Conservation (phyloP, 2,329 filamentous ascomycete species). For the Cladosporium phlei region DNA sequence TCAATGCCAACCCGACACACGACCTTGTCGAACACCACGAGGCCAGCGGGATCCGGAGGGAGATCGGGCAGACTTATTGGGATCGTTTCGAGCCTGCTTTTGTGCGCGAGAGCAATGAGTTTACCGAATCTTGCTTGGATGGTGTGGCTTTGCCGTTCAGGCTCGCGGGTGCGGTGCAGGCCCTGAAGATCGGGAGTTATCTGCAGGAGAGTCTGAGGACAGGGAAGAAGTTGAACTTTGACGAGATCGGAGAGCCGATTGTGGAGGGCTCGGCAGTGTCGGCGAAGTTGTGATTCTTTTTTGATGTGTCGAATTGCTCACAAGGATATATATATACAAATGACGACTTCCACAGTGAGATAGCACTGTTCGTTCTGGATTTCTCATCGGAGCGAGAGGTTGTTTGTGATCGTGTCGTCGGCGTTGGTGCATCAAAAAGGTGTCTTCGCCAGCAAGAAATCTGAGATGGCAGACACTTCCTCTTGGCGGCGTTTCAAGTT, state of each 20-base stretch:
- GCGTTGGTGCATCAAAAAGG: too few relatives aligned
- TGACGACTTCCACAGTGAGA: too few relatives aligned
- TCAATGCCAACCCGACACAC: slow-evolving; percentile 55
- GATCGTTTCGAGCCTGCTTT: slow-evolving; percentile 60
- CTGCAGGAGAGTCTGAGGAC: slow-evolving; percentile 41
- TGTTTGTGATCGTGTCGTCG: too few relatives aligned
- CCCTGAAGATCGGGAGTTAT: slow-evolving; percentile 56
- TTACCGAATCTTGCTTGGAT: slow-evolving; percentile 56
- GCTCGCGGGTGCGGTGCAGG: slow-evolving; percentile 53
- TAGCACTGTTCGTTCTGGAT: too few relatives aligned
- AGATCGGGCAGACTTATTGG: slow-evolving; percentile 60
- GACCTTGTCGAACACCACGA: slow-evolving; percentile 55
- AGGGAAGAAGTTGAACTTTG: slow-evolving; percentile 50
- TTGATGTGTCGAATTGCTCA: too few relatives aligned
- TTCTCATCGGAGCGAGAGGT: too few relatives aligned
- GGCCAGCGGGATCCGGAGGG: slow-evolving; percentile 49
- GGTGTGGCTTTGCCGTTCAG: slow-evolving; percentile 52
- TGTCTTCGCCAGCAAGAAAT: too few relatives aligned
- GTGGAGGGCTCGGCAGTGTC: slow-evolving; percentile 22
- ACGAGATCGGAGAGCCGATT: slow-evolving; percentile 48
- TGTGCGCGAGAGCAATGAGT: slow-evolving; percentile 60
- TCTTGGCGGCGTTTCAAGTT: too few relatives aligned
- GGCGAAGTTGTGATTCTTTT: too few relatives aligned
- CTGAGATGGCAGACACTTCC: too few relatives aligned
- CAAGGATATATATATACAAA: too few relatives aligned